Evolutionary conservation across 345 rosid species (phyloP), one percentile per base, ranked within the genome.

Genomic region (Psidium guajava): DNA sequence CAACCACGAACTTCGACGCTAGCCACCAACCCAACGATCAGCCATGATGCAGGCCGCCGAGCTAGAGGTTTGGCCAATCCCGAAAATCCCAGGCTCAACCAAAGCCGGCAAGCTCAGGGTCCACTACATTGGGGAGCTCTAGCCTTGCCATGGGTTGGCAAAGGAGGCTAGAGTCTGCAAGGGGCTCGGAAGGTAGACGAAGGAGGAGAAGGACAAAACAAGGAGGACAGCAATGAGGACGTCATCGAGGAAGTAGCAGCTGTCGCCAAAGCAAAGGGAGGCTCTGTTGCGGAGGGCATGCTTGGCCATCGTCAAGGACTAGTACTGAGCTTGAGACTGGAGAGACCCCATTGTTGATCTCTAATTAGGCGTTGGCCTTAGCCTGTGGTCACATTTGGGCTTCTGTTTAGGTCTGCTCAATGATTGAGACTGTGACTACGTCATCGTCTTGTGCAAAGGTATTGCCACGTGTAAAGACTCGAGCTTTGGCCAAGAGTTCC

Each of bases 201-300:
- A 90, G 25, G 93, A 92, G 89, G 95, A 93, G 88, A 92, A 90
- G 58, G 96, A 93, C 95, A 93, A 92, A 1, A 97, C 88, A 25
- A 97, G 86, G 2, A 97, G 80, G n/a, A 94, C 88, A 32, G 94
- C 92, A 82, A 92, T 85, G 20, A 93, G 87, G n/a, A 92, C 3
- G 42, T 5, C 5, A 40, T 40, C 5, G 42, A 40, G 3, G 42
- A 40, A 40, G 42, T 2, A 5, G 42, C 5, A 40, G 42, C 42
- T 40, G 42, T 40, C 42, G 42, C 42, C 42, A 5, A 40, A 40
- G 42, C 42, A n/a, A n/a, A n/a, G n/a, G n/a, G n/a, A 40, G 42
- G 42, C 42, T 40, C 42, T 40, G 42, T 40, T 40, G 42, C 42
- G 21, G 47, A 87, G 82, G 85, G 73, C 10, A 83, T 82, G 83